Percentiles rank a stretch among this genome's conserved stretches.
Conservation (phyloP, 2,329 filamentous ascomycete species). For the Tolypocladium amazonense region DNA sequence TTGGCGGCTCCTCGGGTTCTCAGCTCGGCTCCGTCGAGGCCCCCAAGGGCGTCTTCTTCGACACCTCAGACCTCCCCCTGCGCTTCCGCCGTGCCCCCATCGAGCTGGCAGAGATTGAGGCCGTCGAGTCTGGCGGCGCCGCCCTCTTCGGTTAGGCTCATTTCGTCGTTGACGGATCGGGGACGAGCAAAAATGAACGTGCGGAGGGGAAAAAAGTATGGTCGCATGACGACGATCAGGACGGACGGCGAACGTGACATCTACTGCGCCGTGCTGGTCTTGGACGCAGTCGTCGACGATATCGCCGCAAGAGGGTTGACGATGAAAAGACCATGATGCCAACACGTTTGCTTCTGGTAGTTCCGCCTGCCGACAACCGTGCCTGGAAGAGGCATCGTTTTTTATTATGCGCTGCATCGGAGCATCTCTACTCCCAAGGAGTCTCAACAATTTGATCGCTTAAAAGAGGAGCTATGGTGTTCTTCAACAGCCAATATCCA, state of each 20-base stretch:
- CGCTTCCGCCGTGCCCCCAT: constrained; percentile 72
- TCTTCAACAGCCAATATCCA: neutral
- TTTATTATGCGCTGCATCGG: neutral
- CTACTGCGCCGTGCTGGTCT: neutral
- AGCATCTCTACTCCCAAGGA: neutral
- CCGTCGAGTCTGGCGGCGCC: constrained; percentile 87
- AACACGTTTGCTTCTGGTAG: neutral
- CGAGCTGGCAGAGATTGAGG: constrained; percentile 81
- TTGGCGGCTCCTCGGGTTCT: constrained; percentile 55
- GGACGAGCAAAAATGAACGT: neutral
- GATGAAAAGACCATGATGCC: neutral
- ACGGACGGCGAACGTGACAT: neutral
- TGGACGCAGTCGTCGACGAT: neutral
- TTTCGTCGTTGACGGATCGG: neutral
- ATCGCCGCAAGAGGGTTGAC: neutral
- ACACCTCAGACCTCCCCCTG: constrained; percentile 74
- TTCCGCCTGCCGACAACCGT: neutral
- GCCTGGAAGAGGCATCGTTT: neutral
- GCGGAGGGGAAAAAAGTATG: neutral
- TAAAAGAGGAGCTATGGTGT: neutral
- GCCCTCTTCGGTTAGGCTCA: constrained; percentile 34
- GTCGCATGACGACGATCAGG: neutral
- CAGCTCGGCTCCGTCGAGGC: constrained; percentile 64
- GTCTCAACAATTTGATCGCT: neutral
- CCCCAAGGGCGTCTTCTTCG: constrained; percentile 69